Percentiles rank a stretch among this genome's conserved stretches.
Conservation (phyloP, 2,329 filamentous ascomycete genomes). For the Apiospora arundinis region DNA sequence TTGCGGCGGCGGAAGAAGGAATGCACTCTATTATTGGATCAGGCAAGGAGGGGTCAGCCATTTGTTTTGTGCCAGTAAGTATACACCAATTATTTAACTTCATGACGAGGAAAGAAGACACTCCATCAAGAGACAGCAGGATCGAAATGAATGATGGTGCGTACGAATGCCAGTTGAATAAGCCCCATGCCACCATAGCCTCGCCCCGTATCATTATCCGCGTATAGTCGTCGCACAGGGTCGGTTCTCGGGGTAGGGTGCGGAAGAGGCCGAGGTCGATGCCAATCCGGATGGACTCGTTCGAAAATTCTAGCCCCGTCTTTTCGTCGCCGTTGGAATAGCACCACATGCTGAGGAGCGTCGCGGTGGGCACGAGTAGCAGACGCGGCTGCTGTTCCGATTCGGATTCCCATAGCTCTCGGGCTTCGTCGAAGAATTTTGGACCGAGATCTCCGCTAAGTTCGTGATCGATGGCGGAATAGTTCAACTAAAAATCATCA, state of each 20-base stretch:
- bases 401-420: not conserved
- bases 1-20: slow-evolving; percentile 9
- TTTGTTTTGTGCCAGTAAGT: slow-evolving; percentile 1
- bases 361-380: slow-evolving; percentile 6
- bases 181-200: slow-evolving; percentile 19
- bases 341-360: slow-evolving; percentile 20
- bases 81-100: not conserved
- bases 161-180: slow-evolving; percentile 22
- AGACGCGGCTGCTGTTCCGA: not conserved
- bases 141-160: not conserved
- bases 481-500: slow-evolving; percentile 15
- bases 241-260: not conserved
- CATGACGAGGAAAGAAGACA: not conserved
- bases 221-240: not conserved
- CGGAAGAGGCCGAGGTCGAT: slow-evolving; percentile 16
- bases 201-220: slow-evolving; percentile 1
- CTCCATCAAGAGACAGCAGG: too few species aligned
- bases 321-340: slow-evolving; percentile 15
- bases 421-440: slow-evolving; percentile 16
- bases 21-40: not conserved
- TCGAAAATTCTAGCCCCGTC: not conserved
- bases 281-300: not conserved
- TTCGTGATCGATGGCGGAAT: slow-evolving; percentile 15
- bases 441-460: not conserved
- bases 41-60: not conserved